Evolutionary conservation across 257 asterid species (phyloP), one percentile per base, ranked within the genome.

Genomic region (Nicotiana tabacum): DNA sequence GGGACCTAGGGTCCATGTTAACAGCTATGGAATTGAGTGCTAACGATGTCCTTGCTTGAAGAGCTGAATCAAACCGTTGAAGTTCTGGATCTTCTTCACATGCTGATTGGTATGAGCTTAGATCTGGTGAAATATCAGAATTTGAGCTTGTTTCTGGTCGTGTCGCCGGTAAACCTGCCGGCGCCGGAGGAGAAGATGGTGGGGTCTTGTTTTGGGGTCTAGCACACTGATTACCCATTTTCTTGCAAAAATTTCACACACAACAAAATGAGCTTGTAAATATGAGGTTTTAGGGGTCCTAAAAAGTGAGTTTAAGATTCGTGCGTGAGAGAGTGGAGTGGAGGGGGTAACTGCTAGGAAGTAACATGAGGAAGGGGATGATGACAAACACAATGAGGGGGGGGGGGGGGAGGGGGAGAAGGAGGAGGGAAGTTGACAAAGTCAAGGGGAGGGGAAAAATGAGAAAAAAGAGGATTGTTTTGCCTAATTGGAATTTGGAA

Each of bases 31-130:
- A 94, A 82, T 89, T 90, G 78, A 95, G 91, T 86, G 95, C 97
- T 70, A 91, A 91, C 87, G 87, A 88, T 1, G 98, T 90, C 17
- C 98, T 91, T 67, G 83, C 82, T 84, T 92, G 96, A 85, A 95
- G 87, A 48, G 82, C 17, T 53, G 92, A 83, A 85, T 95, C 99
- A 76, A 95, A 91, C 80, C 82, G 81, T 64, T 87, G 91, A 62
- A 95, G 94, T 70, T 91, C 90, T 0, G 97, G 93, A 83, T 95
- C 99, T 85, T 90, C 91, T 80, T 82, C 88, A 91, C 98, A 95
- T 0, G 99, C 98, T 67, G 96, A 90, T 85, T 94, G 94, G 66
- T 94, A 96, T 4, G 97, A 92, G 90, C 82, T 90, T 70, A 93
- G 91, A 84, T 91, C 92, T 58, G 94, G 76, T 69, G 84, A 69